These are phyloP conservation scores for Hyphopichia homilentoma DNA, from an alignment of 805 yeast species.

Conservation along the genomic window DNA sequence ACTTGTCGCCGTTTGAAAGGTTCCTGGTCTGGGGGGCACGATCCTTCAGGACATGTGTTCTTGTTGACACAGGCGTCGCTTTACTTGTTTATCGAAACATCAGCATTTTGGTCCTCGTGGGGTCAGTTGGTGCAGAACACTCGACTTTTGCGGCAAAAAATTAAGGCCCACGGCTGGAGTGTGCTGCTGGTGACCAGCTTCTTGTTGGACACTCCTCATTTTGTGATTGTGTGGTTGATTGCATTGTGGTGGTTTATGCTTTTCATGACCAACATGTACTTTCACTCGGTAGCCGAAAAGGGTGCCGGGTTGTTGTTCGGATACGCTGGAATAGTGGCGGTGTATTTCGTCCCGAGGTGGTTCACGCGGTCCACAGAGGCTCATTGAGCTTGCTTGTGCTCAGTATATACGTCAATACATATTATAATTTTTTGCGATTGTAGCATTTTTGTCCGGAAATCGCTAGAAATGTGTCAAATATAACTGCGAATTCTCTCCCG, in stretches of 20 bases:
- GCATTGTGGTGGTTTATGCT: slow-evolving; percentile 83
- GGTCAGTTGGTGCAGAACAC: slow-evolving; percentile 4
- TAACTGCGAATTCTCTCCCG: no score
- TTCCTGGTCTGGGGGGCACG: slow-evolving; percentile 84
- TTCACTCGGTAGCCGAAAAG: slow-evolving; percentile 79
- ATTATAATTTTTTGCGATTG: no score
- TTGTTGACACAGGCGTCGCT: slow-evolving; percentile 64
- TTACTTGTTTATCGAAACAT: slow-evolving; percentile 62
- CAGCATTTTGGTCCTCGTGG: slow-evolving; percentile 36
- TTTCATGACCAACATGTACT: slow-evolving; percentile 75
- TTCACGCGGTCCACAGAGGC: no score
- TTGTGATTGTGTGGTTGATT: slow-evolving; percentile 21
- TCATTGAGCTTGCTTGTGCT: no score
- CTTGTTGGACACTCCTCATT: slow-evolving; percentile 20
- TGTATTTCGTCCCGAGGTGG: slow-evolving; percentile 40
- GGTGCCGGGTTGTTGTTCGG: slow-evolving; percentile 67
- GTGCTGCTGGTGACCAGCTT: slow-evolving; percentile 4
- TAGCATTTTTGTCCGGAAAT: no score
- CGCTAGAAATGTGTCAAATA: no score
- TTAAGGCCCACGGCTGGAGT: slow-evolving; percentile 1
- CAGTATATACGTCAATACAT: no score
- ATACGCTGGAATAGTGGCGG: slow-evolving; percentile 43
- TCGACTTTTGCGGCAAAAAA: not conserved
- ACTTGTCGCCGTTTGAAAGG: slow-evolving; percentile 47
- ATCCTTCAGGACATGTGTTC: slow-evolving; percentile 93